Evolutionary conservation across 2,329 filamentous ascomycete genomes (phyloP), one percentile per base, ranked within the genome.

Genomic region (Aschersonia sp.): DNA sequence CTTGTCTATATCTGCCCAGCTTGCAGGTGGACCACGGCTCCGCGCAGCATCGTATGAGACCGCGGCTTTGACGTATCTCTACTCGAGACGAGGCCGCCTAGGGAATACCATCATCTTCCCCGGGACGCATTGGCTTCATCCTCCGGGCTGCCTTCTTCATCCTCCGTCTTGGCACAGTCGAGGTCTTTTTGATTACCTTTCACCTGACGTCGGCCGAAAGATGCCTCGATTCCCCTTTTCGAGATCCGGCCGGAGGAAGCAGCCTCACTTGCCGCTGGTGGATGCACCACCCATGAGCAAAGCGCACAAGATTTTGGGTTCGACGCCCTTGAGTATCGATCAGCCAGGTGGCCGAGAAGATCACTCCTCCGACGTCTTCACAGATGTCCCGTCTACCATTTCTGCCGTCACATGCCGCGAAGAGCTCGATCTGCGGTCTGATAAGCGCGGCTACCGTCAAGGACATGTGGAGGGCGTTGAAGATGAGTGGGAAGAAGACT

Each of bases 191-290:
- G 10, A 8, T 5, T 41, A n/a, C 14, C 5, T 41, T 14, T 14
- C 14, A 37, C 12, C 35, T 9, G 12, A 12, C 8, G 12, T 8
- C 35, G 35, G 35, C 35, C 35, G 8, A 37, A 37, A 37, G 31
- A 69, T 70, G 67, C 63, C 62, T 44, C 72, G 69, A 49, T 74
- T 76, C 53, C 66, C 61, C 40, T 74, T 75, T 46, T 65, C 70
- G 32, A 58, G 74, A 12, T 66, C 71, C 46, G 66, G 71, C 46
- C 69, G 71, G 50, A 68, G 63, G 49, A 75, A 71, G 56, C 61
- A 62, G 37, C 45, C 56, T 39, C 50, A 62, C 8, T 53, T 58
- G 54, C 37, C 55, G 55, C 30, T 56, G 55, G 32, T 56, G 55
- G 12, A 60, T 7, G 56, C 61, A n/a, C 61, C 62, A 37, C 64